A percentile compares a stretch with the other conserved stretches of the same genome.
phyloP scores from a whole-genome alignment of 352 stramenopile species.

The Pythium phragmitis region DNA sequence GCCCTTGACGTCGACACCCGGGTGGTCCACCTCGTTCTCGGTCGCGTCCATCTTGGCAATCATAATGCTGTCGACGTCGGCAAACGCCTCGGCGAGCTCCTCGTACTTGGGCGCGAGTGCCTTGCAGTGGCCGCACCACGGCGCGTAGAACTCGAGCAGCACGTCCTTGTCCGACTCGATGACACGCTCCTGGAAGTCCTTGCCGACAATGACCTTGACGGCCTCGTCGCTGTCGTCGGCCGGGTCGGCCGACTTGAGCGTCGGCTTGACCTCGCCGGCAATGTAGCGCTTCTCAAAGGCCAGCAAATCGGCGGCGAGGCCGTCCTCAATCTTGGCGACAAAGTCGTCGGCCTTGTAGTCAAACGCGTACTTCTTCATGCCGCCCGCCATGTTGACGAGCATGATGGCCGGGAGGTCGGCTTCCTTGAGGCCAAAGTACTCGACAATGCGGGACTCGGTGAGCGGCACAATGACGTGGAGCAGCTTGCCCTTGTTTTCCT shows the following conservation, averaged over 20 bases:
- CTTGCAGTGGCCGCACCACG: conserved; percentile 95
- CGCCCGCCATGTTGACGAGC: conserved; percentile 88
- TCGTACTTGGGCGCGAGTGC: conserved; percentile 78
- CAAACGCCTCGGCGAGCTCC: conserved; percentile 87
- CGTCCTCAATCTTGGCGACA: conserved; percentile 59
- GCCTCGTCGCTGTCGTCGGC: conserved; percentile 85
- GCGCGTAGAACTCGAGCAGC: conserved; percentile 93
- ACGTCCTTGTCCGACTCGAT: conserved; percentile 88
- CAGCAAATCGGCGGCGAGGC: conserved; percentile 49
- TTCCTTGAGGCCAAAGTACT: conserved; percentile 92
- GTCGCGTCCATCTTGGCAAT: conserved; percentile 96
- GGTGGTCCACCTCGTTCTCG: conserved; percentile 94
- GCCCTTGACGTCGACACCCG: conserved; percentile 86
- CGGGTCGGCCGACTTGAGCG: conserved; percentile 92
- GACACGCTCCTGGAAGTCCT: conserved; percentile 89
- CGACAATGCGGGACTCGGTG: conserved; percentile 89
- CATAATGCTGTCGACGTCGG: conserved; percentile 88
- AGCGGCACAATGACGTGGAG: conserved; percentile 88
- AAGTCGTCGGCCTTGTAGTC: conserved; percentile 73
- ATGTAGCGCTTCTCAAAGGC: conserved; percentile 87
- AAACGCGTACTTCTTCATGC: conserved; percentile 94
- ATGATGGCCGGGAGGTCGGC: conserved; percentile 85
- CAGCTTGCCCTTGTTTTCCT: conserved; percentile 86
- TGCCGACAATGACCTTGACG: conserved; percentile 93
- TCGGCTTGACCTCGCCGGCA: conserved; percentile 80